Conservation (phyloP, 106 monocot genomes). For the Allium cepa region DNA sequence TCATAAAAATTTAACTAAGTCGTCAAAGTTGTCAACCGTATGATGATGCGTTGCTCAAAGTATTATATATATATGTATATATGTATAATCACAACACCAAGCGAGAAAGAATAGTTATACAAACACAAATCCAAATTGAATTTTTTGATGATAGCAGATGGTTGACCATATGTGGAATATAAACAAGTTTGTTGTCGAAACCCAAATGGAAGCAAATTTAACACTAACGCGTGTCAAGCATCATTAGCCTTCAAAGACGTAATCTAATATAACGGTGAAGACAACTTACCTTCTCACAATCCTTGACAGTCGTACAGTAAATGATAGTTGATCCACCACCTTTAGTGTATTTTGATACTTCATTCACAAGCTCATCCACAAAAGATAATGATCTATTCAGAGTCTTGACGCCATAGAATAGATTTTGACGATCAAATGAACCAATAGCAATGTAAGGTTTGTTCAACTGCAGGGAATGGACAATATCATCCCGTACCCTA, state of each 20-base stretch:
- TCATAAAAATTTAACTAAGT: too few relatives aligned
- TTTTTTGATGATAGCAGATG: background rate
- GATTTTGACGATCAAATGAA: constrained; percentile 90
- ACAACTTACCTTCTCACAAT: constrained; percentile 64
- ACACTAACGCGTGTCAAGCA: background rate
- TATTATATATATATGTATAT: too few relatives aligned
- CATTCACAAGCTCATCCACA: constrained; percentile 70
- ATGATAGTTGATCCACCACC: constrained; percentile 73
- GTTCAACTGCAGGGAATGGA: constrained; percentile 60
- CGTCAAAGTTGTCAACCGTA: too few relatives aligned
- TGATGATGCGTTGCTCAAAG: too few relatives aligned
- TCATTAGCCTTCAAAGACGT: background rate
- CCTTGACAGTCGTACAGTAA: constrained; percentile 89
- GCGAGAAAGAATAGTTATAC: background rate
- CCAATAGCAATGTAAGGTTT: constrained; percentile 73
- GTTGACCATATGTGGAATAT: background rate
- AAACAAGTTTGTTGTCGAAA: background rate
- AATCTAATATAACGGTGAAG: background rate
- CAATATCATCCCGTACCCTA: constrained; percentile 81
- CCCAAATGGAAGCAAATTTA: constrained; percentile 1
- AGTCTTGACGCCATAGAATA: constrained; percentile 90
- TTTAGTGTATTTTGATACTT: constrained; percentile 55
- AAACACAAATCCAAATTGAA: constrained; percentile 1
- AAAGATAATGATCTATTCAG: constrained; percentile 53
- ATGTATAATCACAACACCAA: background rate